Conservation (phyloP, 148 eudicot genomes). For the Diospyros kaki region DNA sequence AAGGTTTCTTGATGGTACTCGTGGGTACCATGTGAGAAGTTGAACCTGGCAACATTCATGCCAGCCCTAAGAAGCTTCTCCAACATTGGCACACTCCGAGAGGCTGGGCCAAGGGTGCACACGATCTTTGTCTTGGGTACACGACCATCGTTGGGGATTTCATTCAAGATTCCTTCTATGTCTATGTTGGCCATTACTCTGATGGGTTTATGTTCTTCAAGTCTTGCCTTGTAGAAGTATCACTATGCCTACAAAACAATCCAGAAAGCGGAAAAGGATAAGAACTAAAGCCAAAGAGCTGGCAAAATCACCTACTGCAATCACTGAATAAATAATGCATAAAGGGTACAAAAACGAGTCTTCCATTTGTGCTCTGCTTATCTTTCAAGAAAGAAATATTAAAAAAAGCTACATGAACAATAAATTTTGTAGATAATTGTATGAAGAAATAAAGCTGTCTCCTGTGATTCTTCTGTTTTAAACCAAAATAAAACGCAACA, state of each 20-base stretch:
- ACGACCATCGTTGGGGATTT: conserved; percentile 49
- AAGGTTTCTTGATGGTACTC: conserved; percentile 65
- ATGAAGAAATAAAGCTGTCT: too few relatives aligned
- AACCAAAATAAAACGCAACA: too few relatives aligned
- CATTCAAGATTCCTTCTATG: conserved; percentile 67
- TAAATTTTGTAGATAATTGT: too few relatives aligned
- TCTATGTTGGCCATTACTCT: conserved; percentile 59
- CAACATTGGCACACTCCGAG: conserved; percentile 49
- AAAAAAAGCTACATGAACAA: too few relatives aligned
- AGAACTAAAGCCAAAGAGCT: too few relatives aligned
- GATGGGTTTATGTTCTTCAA: too few relatives aligned
- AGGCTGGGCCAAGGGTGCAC: conserved; percentile 66
- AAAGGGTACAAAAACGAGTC: too few relatives aligned
- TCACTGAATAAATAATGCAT: too few relatives aligned
- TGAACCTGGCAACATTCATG: conserved; percentile 66
- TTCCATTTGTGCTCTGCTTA: too few relatives aligned
- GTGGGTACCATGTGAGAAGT: conserved; percentile 66
- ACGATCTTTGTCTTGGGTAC: conserved; percentile 68
- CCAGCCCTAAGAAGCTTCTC: conserved; percentile 67
- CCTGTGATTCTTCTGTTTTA: too few relatives aligned
- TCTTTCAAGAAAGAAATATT: too few relatives aligned
- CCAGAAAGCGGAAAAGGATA: neutral
- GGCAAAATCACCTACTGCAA: too few relatives aligned
- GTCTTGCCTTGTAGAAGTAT: neutral
- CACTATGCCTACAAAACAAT: neutral